Percentiles rank a stretch among this genome's conserved stretches.
Evolutionary conservation across 257 asterid species (phyloP).

Genomic region (Perilla frutescens): DNA sequence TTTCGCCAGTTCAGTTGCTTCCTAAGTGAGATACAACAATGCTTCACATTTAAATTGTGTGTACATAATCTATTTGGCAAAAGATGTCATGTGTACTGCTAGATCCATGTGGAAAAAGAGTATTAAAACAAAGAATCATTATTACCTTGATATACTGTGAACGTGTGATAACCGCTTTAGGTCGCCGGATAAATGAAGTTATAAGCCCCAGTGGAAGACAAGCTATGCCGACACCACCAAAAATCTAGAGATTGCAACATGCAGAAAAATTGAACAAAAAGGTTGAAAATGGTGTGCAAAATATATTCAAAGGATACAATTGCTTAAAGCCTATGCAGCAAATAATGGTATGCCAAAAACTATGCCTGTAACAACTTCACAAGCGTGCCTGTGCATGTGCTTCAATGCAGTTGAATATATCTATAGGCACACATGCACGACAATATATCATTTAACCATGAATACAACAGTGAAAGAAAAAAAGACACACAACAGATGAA

Average conservation of each 20-base stretch:
- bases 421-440: not conserved
- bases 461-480: not conserved
- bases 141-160: constrained; percentile 93
- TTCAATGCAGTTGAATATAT: constrained; percentile 7
- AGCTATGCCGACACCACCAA: constrained; percentile 96
- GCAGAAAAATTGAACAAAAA: constrained; percentile 32
- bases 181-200: constrained; percentile 85
- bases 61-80: not conserved
- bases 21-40: constrained; percentile 50
- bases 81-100: not conserved
- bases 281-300: constrained; percentile 23
- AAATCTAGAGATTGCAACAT: constrained; percentile 58
- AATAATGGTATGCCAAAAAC: not conserved
- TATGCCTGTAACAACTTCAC: constrained; percentile 20
- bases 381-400: constrained; percentile 14
- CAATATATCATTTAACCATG: constrained; percentile 19
- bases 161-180: constrained; percentile 93
- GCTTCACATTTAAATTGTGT: constrained; percentile 26
- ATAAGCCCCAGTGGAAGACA: constrained; percentile 89
- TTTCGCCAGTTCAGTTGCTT: constrained; percentile 89
- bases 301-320: constrained; percentile 8
- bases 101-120: constrained; percentile 18
- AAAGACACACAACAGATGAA: not conserved
- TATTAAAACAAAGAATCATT: constrained; percentile 10
- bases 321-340: not conserved